Evolutionary conservation across 148 eudicot species (phyloP), one percentile per base, ranked within the genome.

Genomic region (Suaeda aralocaspica): DNA sequence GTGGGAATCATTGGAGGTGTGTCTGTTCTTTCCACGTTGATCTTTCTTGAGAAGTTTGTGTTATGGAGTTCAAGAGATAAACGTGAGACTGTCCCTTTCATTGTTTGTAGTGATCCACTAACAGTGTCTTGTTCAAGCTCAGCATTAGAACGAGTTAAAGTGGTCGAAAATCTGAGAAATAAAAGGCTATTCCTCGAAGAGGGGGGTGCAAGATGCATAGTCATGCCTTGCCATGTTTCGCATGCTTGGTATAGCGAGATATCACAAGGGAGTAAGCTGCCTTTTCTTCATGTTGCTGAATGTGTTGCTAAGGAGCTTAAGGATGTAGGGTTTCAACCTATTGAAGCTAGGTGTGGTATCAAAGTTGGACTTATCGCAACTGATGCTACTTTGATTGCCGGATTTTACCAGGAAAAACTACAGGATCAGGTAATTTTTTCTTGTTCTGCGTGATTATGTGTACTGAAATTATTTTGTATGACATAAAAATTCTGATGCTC

Each of bases 1-100:
- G 81, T 87, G 12, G 91, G 91, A 7, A 83, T 84, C 59, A 77
- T 87, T 1, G 91, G 91, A 19, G 88, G 91, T 29, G 78, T 73
- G 15, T 87, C 88, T 2, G 81, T 75, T 49, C 60, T 82, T 14
- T 79, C 85, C 14, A 87, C 91, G 25, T 76, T 87, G 22, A 71
- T 71, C 52, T 87, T 87, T 76, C 67, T 87, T 22, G 86, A 87
- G 53, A 87, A 87, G 78, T 78, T 87, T 30, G 86, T 84, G 36
- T 78, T 74, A 70, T 72, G 78, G 83, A 84, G 86, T 65, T 64
- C 86, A 52, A 84, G 78, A 39, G 52, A 78, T 46, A 78, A 75
- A 30, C 53, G 69, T 28, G 78, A 70, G 18, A 53, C 71, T 25
- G 28, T 84, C 46, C 86, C 91, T 48, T 87, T 84, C 30, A 80